Conservation (phyloP, 2,329 filamentous ascomycete genomes). For the Colletotrichum falcatum region DNA sequence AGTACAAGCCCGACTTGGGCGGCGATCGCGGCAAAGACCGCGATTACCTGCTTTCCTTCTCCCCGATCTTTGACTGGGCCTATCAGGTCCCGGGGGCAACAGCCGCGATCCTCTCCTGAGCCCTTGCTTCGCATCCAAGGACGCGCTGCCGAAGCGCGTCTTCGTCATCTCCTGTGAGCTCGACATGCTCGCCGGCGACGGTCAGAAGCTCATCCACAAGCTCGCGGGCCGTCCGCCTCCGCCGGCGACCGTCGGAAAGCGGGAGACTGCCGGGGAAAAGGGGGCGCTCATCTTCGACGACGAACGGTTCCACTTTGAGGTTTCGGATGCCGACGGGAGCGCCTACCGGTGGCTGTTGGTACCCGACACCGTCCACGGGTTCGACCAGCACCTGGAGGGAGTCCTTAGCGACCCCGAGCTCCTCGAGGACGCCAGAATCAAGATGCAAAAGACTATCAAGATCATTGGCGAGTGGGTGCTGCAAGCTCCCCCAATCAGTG, state of each 20-base stretch:
- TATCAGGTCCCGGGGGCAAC: conserved; percentile 49
- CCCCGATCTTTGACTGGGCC: conserved; percentile 48
- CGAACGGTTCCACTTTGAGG: conserved; percentile 47
- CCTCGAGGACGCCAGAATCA: conserved; percentile 45
- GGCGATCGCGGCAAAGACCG: conserved; percentile 40
- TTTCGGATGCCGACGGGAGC: conserved; percentile 38
- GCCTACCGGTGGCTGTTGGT: conserved; percentile 49
- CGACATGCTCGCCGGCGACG: conserved; percentile 56
- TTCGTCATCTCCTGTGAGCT: conserved; percentile 54
- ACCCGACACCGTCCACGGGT: conserved; percentile 49
- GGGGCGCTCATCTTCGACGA: conserved; percentile 46
- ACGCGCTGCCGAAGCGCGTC: conserved; percentile 51
- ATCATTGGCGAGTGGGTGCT: conserved; percentile 47
- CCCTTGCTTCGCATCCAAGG: conserved; percentile 49
- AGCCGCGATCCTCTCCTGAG: conserved; percentile 50
- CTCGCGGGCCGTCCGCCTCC: conserved; percentile 50
- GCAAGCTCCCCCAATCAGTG: conserved; percentile 25
- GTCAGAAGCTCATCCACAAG: conserved; percentile 52
- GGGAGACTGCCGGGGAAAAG: conserved; percentile 41
- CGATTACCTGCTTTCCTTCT: conserved; percentile 41
- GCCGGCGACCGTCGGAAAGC: conserved; percentile 47
- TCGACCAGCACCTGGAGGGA: conserved; percentile 44
- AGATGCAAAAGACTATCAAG: conserved; percentile 45
- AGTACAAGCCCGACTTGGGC: conserved; percentile 45
- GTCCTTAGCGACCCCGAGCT: conserved; percentile 42